phyloP scores from a whole-genome alignment of 2,329 filamentous ascomycete species.

The Chrysoporthe austroafricana region DNA sequence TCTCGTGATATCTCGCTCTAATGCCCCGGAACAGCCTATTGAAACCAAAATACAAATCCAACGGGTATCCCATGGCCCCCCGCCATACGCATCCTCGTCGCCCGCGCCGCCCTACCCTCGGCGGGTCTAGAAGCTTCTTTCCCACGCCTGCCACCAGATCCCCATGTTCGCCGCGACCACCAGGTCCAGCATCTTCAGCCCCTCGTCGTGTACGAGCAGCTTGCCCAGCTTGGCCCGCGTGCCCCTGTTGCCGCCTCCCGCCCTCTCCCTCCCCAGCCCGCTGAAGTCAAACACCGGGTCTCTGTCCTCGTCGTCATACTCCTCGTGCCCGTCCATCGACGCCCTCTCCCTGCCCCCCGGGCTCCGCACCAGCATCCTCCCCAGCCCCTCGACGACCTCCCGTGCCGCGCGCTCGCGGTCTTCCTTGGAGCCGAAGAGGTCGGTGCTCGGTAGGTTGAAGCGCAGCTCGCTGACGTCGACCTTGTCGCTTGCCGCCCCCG shows the following conservation, averaged over 20 bases:
- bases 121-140: constrained; percentile 48
- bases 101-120: background rate
- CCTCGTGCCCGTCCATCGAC: constrained; percentile 38
- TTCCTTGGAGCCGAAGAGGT: constrained; percentile 47
- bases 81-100: background rate
- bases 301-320: constrained; percentile 48
- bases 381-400: constrained; percentile 41
- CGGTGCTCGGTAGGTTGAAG: constrained; percentile 77
- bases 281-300: constrained; percentile 66
- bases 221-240: constrained; percentile 93
- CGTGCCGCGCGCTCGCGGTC: constrained; percentile 38
- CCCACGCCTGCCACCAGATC: constrained; percentile 91
- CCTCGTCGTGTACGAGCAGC: constrained; percentile 85
- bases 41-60: background rate
- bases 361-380: constrained; percentile 43
- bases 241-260: constrained; percentile 83
- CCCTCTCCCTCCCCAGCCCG: constrained; percentile 74
- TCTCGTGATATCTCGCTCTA: background rate
- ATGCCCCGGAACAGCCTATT: background rate
- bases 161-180: constrained; percentile 90
- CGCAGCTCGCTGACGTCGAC: constrained; percentile 77
- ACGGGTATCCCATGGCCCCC: background rate
- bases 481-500: constrained; percentile 30
- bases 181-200: constrained; percentile 93
- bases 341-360: constrained; percentile 32